Conservation (phyloP, 2,329 filamentous ascomycete species). For the Bipolaris cookei region DNA sequence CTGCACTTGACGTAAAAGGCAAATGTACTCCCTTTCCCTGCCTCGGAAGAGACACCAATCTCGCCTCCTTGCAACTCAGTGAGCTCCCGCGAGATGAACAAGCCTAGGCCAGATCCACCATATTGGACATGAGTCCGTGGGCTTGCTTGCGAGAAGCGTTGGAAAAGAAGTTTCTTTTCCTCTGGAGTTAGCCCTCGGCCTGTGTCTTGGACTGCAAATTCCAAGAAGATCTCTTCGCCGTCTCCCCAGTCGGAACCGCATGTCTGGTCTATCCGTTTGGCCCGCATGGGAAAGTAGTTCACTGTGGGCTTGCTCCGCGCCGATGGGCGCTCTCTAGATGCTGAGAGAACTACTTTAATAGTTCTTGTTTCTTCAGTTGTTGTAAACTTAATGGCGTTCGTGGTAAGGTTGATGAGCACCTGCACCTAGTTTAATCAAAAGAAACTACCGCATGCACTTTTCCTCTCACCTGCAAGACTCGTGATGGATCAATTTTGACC, state of each 20-base stretch:
- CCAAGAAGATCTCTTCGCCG: conserved; percentile 69
- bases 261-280: conserved; percentile 55
- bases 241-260: conserved; percentile 70
- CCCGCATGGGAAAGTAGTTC: conserved; percentile 66
- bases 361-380: conserved; percentile 65
- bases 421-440: conserved; percentile 12
- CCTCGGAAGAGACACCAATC: conserved; percentile 73
- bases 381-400: conserved; percentile 85
- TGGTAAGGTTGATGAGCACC: conserved; percentile 79
- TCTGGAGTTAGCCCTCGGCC: conserved; percentile 74
- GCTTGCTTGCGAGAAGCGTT: conserved; percentile 79
- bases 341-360: conserved; percentile 70
- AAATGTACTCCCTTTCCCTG: conserved; percentile 74
- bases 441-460: not conserved
- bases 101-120: conserved; percentile 76
- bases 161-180: conserved; percentile 77
- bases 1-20: conserved; percentile 77
- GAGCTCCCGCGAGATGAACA: conserved; percentile 80
- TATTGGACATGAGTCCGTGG: conserved; percentile 79
- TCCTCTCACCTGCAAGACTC: conserved; percentile 66
- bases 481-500: conserved; percentile 75
- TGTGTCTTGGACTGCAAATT: conserved; percentile 78
- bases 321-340: conserved; percentile 63
- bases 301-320: conserved; percentile 55
- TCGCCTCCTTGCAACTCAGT: conserved; percentile 81